Conservation (phyloP, 805 yeast genomes). For the Scheffersomyces stipitis region DNA sequence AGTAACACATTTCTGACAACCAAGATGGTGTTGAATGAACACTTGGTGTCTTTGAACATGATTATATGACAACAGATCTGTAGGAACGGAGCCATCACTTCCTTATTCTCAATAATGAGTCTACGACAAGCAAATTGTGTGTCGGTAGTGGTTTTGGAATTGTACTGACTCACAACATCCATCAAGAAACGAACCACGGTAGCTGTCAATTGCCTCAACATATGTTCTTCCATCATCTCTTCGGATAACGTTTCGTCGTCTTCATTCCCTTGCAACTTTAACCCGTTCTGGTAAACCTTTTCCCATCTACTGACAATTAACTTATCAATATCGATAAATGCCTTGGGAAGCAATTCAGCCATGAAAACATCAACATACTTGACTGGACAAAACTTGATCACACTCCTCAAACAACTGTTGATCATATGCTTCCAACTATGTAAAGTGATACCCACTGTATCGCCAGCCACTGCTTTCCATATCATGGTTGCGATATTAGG, state of each 20-base stretch:
- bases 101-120: conserved; percentile 62
- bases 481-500: conserved; percentile 75
- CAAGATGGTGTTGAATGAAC: conserved; percentile 86
- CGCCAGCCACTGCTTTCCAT: conserved; percentile 87
- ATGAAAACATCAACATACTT: conserved; percentile 66
- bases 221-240: conserved; percentile 97
- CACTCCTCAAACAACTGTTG: conserved; percentile 81
- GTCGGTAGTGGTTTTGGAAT: conserved; percentile 50
- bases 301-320: conserved; percentile 79
- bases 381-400: conserved; percentile 85
- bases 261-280: conserved; percentile 56
- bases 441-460: conserved; percentile 79
- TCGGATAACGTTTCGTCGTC: conserved; percentile 87
- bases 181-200: conserved; percentile 84
- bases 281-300: conserved; percentile 56
- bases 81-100: conserved; percentile 74
- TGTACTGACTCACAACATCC: conserved; percentile 82
- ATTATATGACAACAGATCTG: conserved; percentile 74
- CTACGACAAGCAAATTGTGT: conserved; percentile 67
- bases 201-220: conserved; percentile 88
- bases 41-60: conserved; percentile 83
- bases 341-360: conserved; percentile 74
- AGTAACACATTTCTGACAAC: conserved; percentile 73
- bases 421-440: conserved; percentile 98
- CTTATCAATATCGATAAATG: conserved; percentile 69